Conservation (phyloP, 805 yeast genomes). For the Nakazawaea wyomingensis region DNA sequence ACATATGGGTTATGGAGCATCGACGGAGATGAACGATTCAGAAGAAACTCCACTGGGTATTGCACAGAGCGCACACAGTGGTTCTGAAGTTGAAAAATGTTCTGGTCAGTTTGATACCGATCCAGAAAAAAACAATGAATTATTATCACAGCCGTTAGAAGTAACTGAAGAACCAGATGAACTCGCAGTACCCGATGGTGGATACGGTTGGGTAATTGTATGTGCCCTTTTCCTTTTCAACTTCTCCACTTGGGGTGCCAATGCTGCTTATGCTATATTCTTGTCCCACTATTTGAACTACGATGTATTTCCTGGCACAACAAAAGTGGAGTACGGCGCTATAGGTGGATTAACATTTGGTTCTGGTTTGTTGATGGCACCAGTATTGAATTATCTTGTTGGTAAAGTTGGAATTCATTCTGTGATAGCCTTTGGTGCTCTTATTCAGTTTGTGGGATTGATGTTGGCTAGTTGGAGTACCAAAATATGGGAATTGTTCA, state of each 20-base stretch:
- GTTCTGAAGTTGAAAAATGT: background rate
- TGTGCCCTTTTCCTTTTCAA: slow-evolving; percentile 45
- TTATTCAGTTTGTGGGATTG: slow-evolving; percentile 47
- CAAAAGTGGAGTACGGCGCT: slow-evolving; percentile 54
- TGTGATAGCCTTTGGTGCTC: slow-evolving; percentile 42
- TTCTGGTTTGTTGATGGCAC: slow-evolving; percentile 43
- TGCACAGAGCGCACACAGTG: too few relatives aligned
- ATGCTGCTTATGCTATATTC: slow-evolving; percentile 61
- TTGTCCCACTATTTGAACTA: slow-evolving; percentile 50
- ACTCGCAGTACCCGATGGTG: slow-evolving; percentile 50
- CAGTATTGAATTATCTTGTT: slow-evolving; percentile 39
- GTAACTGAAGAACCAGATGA: background rate
- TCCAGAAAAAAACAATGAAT: background rate
- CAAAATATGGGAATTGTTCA: slow-evolving; percentile 57
- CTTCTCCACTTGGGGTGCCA: slow-evolving; percentile 70
- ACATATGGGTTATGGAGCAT: too few relatives aligned
- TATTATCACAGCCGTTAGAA: background rate
- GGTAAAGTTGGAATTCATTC: slow-evolving; percentile 38
- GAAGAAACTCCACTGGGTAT: too few relatives aligned
- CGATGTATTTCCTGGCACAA: slow-evolving; percentile 48
- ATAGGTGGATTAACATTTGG: slow-evolving; percentile 68
- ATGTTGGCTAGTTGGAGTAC: slow-evolving; percentile 57
- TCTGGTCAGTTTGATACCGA: background rate
- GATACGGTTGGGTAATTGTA: slow-evolving; percentile 64
- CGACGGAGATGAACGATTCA: too few relatives aligned